Evolutionary conservation across 768 basidiomycete genomes (phyloP).

Genomic region (Phanerodontia chrysosporium): DNA sequence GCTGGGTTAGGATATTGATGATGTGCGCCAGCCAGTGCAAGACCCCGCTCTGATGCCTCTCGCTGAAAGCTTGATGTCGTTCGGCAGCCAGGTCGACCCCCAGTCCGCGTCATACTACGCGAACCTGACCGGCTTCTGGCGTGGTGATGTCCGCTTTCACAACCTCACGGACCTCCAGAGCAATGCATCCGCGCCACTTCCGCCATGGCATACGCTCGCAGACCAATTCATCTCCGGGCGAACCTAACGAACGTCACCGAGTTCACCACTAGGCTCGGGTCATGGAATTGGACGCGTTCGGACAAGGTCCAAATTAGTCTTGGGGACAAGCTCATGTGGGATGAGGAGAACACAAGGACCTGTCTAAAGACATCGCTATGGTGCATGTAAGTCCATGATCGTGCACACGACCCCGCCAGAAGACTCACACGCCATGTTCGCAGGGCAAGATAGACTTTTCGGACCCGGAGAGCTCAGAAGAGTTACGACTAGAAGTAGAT

Average conservation of each 20-base stretch:
- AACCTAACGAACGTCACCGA: conserved; percentile 55
- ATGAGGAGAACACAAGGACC: conserved; percentile 25
- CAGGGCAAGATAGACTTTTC: conserved; percentile 74
- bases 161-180: conserved; percentile 55
- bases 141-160: conserved; percentile 54
- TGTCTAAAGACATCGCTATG: conserved; percentile 47
- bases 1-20: conserved; percentile 3
- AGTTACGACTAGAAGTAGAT: conserved; percentile 68
- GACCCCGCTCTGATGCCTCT: conserved; percentile 42
- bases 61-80: conserved; percentile 44
- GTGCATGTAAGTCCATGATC: conserved; percentile 51
- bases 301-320: conserved; percentile 63
- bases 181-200: conserved; percentile 27
- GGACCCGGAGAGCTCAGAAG: conserved; percentile 46
- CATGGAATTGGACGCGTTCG: conserved; percentile 70
- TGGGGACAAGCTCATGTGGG: conserved; percentile 48
- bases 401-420: neutral
- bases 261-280: conserved; percentile 41
- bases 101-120: conserved; percentile 54
- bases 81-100: conserved; percentile 42
- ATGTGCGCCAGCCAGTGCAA: conserved; percentile 39
- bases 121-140: conserved; percentile 78
- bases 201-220: conserved; percentile 49
- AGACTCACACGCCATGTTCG: neutral
- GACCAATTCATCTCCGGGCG: conserved; percentile 43